Base-by-base conservation (phyloP, 2,329 filamentous ascomycete species). In the Colletotrichum magnum region DNA sequence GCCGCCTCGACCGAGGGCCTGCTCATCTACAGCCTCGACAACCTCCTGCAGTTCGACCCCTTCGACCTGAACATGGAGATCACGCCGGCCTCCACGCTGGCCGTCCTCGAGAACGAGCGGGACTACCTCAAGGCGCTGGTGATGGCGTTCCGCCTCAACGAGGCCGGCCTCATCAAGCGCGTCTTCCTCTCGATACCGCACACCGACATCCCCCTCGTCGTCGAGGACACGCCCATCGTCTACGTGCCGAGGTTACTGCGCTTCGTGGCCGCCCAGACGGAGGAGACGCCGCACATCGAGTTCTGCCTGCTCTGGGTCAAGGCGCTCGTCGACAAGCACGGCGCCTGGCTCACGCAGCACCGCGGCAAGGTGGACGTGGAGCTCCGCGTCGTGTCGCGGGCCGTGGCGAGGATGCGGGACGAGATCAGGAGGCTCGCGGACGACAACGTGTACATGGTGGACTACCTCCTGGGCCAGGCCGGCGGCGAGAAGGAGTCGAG, bases 101-200 rank as follows among this genome's bases (percentile, higher is more conserved):
- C 87, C 4, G 88, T 92, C 10, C 83, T 93, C 39, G 86, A 92
- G 66, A 83, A 81, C 50, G 90, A 94, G 64, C 88, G 88, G 71
- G 93, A 97, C 77, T 97, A 93, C 79, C 88, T 98, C 72, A 97
- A 96, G 81, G 95, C 96, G 1, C 85, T 99, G 6, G 91, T 98
- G 72, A 99, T 99, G 96, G 93, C 95, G 1, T 99, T 99, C 86
- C 92, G 97, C 6, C 90, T 99, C 68, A 98, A 97, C 81, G 94
- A 97, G 79, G 87, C 90, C 5, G 89, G 90, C 24, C 86, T 99
- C 54, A 90, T 98, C 71, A 92, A 93, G 74, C 90, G 90, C 62
- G 93, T 98, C 18, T 98, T 97, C 82, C 92, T 97, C 80, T 88
- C 89, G 2, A 92, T 95, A 26, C 95, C 96, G 1, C 86, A 92